Evolutionary conservation across 83 land plant species (phyloP).

Genomic region (Picea engelmannii): DNA sequence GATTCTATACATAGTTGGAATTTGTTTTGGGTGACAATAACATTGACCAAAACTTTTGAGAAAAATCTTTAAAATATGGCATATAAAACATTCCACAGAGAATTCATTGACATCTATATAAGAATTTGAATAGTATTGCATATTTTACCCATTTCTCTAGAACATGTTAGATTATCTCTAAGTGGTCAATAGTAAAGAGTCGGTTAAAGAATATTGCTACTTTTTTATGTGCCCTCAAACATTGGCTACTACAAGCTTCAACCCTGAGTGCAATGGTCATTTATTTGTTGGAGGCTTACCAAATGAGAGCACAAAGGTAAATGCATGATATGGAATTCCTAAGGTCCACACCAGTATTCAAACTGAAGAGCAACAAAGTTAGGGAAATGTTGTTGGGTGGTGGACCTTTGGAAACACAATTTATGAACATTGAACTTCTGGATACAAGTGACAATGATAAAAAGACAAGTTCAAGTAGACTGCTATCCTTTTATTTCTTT

Average conservation of each 20-base stretch:
- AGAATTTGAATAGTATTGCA: no score
- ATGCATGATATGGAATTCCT: conserved; percentile 1
- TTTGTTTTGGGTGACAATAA: no score
- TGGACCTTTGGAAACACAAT: not conserved
- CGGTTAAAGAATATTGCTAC: conserved; percentile 77
- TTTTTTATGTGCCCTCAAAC: conserved; percentile 53
- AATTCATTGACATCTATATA: no score
- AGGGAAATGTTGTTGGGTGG: not conserved
- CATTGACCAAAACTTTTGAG: no score
- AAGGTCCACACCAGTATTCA: not conserved
- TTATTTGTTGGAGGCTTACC: not conserved
- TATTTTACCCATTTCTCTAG: no score
- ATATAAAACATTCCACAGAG: no score
- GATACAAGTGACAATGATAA: conserved; percentile 7
- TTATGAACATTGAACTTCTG: not conserved
- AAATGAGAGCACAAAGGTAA: not conserved
- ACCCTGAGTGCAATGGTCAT: conserved; percentile 5
- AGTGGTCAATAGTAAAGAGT: conserved; percentile 74
- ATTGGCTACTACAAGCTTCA: conserved; percentile 24
- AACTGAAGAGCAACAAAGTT: not conserved
- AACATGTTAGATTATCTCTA: not conserved
- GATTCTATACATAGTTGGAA: no score
- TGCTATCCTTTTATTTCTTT: conserved; percentile 67
- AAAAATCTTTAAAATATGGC: no score
- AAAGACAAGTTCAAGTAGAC: conserved; percentile 29